These are phyloP conservation scores for Xylaria scruposa DNA, from an alignment of 495 filamentous ascomycete genomes.

Conservation along the genomic window DNA sequence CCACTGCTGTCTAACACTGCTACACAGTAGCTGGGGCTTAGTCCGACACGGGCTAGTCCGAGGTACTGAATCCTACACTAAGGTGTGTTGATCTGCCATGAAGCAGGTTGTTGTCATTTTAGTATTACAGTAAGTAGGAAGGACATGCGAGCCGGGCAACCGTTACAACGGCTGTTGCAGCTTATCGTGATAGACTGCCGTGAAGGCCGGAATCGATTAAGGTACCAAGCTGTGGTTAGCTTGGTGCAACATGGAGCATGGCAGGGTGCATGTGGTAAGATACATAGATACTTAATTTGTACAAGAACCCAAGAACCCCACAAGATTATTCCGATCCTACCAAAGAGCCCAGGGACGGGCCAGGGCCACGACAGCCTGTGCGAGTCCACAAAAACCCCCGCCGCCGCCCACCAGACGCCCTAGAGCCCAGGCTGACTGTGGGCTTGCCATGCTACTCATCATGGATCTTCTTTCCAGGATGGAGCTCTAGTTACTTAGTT, in stretches of 20 bases:
- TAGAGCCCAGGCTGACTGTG: slow-evolving; percentile 20
- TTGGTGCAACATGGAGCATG: background rate
- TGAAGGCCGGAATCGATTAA: slow-evolving; percentile 3
- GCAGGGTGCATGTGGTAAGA: slow-evolving; percentile 9
- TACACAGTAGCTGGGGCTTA: background rate
- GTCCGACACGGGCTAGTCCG: slow-evolving; percentile 15
- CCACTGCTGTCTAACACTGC: slow-evolving; percentile 1
- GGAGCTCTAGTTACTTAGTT: slow-evolving; percentile 20
- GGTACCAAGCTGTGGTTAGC: slow-evolving; percentile 4
- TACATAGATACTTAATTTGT: no score
- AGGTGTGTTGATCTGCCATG: background rate
- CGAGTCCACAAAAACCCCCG: slow-evolving; percentile 27
- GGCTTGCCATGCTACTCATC: slow-evolving; percentile 9
- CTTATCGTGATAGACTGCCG: slow-evolving; percentile 11
- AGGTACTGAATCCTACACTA: background rate
- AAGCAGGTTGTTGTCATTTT: background rate
- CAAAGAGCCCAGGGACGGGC: background rate
- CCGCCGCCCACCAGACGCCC: slow-evolving; percentile 23
- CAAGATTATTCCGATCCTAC: slow-evolving; percentile 15
- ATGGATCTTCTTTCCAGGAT: slow-evolving; percentile 24
- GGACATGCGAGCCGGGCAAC: background rate
- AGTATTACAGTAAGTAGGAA: background rate
- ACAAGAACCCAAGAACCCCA: slow-evolving; percentile 15
- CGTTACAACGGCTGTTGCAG: background rate
- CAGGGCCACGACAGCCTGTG: slow-evolving; percentile 22